phyloP scores from a whole-genome alignment of 192 early-diverging fungal genomes.

The Globomyces pollinis-pini region DNA sequence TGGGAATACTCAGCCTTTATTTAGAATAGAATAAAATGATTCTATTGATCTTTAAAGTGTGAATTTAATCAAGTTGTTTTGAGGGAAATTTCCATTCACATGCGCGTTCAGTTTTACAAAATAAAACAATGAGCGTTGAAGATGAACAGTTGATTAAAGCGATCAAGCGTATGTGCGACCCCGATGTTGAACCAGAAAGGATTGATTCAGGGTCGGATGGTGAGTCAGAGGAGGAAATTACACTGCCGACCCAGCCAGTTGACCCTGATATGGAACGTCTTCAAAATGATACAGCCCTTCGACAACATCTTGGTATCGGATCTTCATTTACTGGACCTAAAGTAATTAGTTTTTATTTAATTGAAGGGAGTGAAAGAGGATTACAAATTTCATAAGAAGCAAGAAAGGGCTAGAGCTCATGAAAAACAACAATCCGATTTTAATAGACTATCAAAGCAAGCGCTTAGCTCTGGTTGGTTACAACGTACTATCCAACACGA shows the following conservation, averaged over 20 bases:
- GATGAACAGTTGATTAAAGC: not conserved
- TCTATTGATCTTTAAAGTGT: no score
- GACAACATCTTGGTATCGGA: slow-evolving; percentile 33
- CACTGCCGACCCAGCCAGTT: slow-evolving; percentile 45
- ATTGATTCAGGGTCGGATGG: slow-evolving; percentile 51
- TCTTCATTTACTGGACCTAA: slow-evolving; percentile 48
- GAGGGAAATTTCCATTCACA: no score
- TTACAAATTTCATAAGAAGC: slow-evolving; percentile 41
- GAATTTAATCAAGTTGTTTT: no score
- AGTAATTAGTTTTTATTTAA: no score
- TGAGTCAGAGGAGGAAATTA: slow-evolving; percentile 35
- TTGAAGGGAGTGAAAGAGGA: slow-evolving; percentile 51
- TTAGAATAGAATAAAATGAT: no score
- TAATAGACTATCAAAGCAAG: slow-evolving; percentile 17
- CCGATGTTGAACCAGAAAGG: slow-evolving; percentile 21
- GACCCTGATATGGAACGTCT: slow-evolving; percentile 15
- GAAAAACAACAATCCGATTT: slow-evolving; percentile 6
- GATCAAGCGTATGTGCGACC: slow-evolving; percentile 3
- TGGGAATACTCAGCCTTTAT: no score
- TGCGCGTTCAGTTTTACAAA: not conserved
- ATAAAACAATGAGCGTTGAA: not conserved
- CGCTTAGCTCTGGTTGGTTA: slow-evolving; percentile 40
- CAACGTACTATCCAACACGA: slow-evolving; percentile 38
- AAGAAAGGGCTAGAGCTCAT: slow-evolving; percentile 34
- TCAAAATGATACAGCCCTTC: slow-evolving; percentile 17